Conservation (phyloP, 345 rosid species). For the Ricinus communis region DNA sequence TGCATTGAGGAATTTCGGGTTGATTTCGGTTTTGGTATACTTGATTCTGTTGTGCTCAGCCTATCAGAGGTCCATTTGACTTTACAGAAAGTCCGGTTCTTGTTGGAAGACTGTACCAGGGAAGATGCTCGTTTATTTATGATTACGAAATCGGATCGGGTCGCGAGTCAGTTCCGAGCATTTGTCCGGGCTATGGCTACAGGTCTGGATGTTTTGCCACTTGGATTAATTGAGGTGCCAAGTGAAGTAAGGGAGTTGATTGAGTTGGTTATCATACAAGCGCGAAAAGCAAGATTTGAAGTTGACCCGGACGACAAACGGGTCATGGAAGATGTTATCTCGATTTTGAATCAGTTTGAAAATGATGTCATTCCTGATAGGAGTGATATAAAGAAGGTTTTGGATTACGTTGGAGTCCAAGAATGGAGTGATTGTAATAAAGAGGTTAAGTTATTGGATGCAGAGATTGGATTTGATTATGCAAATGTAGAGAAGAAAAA, state of each 20-base stretch:
- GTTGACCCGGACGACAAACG: constrained; percentile 44
- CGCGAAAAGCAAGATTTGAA: constrained; percentile 46
- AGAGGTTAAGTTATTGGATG: constrained; percentile 54
- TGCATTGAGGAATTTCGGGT: constrained; percentile 50
- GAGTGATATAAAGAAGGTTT: constrained; percentile 33
- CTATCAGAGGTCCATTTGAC: constrained; percentile 71
- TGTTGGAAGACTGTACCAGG: constrained; percentile 60
- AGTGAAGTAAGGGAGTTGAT: constrained; percentile 54
- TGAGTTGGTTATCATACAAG: constrained; percentile 47
- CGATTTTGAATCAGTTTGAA: constrained; percentile 50
- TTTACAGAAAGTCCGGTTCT: constrained; percentile 55
- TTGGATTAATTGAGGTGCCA: constrained; percentile 38
- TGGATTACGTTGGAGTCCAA: constrained; percentile 47
- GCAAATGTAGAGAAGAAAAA: constrained; percentile 27
- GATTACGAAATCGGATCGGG: constrained; percentile 55
- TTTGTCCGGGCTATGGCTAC: constrained; percentile 49
- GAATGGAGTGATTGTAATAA: constrained; percentile 64
- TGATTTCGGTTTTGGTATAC: constrained; percentile 21
- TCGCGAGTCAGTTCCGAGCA: constrained; percentile 50
- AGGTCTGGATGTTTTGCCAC: constrained; percentile 60
- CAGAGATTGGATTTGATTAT: constrained; percentile 43
- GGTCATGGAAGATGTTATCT: constrained; percentile 32
- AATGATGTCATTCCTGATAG: constrained; percentile 43
- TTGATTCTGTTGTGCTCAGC: constrained; percentile 37
- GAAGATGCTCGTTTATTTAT: constrained; percentile 62